These are phyloP conservation scores for Fusarium piperis DNA, from an alignment of 2,329 filamentous ascomycete species.

Conservation along the genomic window DNA sequence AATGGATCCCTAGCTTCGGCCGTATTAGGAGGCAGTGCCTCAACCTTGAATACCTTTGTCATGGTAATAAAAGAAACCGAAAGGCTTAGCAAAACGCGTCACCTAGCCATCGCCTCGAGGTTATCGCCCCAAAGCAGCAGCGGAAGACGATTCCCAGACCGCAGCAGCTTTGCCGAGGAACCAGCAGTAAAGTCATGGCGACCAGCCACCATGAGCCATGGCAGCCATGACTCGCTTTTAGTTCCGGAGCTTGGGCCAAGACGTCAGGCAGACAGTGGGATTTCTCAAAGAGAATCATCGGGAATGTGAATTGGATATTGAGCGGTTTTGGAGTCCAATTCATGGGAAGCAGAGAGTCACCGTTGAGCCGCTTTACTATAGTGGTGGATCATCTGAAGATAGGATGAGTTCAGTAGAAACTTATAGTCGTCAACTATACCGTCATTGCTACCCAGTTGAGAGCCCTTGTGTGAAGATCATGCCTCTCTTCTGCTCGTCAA, in stretches of 20 bases:
- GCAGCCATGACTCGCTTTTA: background rate
- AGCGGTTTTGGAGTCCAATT: background rate
- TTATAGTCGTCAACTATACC: background rate
- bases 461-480: background rate
- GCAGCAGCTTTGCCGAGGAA: background rate
- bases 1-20: background rate
- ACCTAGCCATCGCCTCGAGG: background rate
- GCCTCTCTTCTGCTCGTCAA: background rate
- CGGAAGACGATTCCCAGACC: background rate
- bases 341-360: background rate
- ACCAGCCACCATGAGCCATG: background rate
- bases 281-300: background rate
- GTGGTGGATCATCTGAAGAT: background rate
- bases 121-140: background rate
- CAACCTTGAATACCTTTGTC: background rate
- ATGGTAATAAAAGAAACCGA: background rate
- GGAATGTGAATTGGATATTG: background rate
- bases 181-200: background rate
- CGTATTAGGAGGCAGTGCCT: background rate
- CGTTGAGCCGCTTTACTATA: background rate
- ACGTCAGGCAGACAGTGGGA: background rate
- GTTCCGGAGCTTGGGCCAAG: background rate
- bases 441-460: background rate
- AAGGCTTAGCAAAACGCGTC: background rate
- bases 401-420: background rate